Percentiles rank a stretch among this genome's conserved stretches.
Evolutionary conservation across 176 grass and related monocot species (phyloP).

Genomic region (Carex myosuroides): DNA sequence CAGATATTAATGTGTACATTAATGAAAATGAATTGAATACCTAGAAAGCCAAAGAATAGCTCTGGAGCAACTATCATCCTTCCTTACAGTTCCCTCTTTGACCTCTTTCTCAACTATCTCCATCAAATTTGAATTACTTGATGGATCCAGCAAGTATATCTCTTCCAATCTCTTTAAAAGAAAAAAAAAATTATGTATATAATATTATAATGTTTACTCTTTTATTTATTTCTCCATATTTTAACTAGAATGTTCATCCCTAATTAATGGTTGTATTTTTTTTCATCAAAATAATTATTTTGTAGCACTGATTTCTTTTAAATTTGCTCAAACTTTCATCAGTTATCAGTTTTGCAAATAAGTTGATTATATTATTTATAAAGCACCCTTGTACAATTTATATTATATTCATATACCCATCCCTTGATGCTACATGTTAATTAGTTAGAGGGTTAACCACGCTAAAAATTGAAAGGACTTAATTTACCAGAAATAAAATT

Average conservation of each 20-base stretch:
- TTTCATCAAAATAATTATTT: background rate
- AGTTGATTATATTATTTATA: background rate
- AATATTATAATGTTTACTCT: background rate
- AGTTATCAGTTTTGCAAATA: background rate
- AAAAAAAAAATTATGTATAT: background rate
- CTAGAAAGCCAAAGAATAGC: constrained; percentile 81
- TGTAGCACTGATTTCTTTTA: background rate
- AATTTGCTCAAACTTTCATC: background rate
- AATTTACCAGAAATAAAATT: background rate
- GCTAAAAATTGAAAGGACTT: background rate
- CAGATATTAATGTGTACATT: background rate
- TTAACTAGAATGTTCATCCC: background rate
- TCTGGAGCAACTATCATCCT: constrained; percentile 63
- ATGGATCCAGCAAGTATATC: constrained; percentile 46
- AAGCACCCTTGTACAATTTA: background rate
- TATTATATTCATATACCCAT: background rate
- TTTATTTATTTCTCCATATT: background rate
- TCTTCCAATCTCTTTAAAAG: constrained; percentile 64
- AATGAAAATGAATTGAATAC: constrained; percentile 21
- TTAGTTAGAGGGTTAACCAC: background rate
- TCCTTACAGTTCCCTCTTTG: constrained; percentile 46
- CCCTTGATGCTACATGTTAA: background rate
- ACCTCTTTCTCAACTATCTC: constrained; percentile 66
- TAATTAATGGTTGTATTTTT: background rate
- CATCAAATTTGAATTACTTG: constrained; percentile 38